A percentile compares a stretch with the other conserved stretches of the same genome.
phyloP scores from a whole-genome alignment of 768 basidiomycete species.

The Termitomyces sp. region DNA sequence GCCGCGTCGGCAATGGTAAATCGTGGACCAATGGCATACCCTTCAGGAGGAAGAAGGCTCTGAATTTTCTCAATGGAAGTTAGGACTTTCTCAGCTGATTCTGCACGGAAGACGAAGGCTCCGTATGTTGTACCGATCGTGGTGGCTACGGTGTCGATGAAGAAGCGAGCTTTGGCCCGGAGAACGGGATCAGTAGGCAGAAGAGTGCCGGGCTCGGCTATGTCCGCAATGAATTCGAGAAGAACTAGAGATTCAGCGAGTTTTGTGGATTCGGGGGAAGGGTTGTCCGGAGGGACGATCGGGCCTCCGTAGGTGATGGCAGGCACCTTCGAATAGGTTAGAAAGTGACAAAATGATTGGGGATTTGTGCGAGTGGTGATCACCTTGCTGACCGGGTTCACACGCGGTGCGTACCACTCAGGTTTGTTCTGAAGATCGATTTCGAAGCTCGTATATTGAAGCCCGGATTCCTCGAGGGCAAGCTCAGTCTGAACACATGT shows the following conservation, averaged over 20 bases:
- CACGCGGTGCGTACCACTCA: constrained; percentile 61
- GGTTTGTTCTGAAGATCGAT: constrained; percentile 67
- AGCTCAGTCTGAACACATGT: neutral
- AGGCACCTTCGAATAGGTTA: constrained; percentile 40
- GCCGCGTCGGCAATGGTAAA: constrained; percentile 65
- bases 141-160: constrained; percentile 52
- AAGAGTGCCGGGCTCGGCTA: constrained; percentile 40
- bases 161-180: constrained; percentile 60
- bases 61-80: constrained; percentile 46
- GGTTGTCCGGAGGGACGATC: constrained; percentile 46
- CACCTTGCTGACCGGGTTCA: constrained; percentile 69
- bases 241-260: constrained; percentile 64
- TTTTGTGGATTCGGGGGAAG: constrained; percentile 59
- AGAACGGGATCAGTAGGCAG: constrained; percentile 53
- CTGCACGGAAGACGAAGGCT: constrained; percentile 35
- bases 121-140: constrained; percentile 39
- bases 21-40: constrained; percentile 40
- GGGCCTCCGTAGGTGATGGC: constrained; percentile 64
- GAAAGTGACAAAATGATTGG: too few relatives aligned
- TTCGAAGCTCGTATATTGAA: constrained; percentile 47
- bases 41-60: constrained; percentile 42
- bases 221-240: constrained; percentile 64
- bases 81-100: constrained; percentile 38
- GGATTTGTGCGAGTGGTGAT: neutral
- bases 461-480: constrained; percentile 48